These are phyloP conservation scores for Gossypium turneri DNA, from an alignment of 345 rosid genomes.

Conservation along the genomic window DNA sequence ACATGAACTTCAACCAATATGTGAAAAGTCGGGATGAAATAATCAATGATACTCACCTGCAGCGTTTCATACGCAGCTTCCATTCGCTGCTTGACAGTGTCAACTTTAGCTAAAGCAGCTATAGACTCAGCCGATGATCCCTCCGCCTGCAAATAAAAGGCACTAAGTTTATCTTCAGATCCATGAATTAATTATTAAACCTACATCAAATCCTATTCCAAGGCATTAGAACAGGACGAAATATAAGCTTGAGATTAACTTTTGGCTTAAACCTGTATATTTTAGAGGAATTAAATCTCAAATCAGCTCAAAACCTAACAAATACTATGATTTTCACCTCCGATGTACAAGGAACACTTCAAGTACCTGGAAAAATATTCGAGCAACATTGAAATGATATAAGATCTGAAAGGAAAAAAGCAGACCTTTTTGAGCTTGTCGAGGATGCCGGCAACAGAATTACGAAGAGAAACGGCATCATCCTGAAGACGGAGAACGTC, in stretches of 20 bases:
- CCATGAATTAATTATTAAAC: neutral
- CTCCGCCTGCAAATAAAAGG: constrained; percentile 58
- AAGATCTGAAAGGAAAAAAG: neutral
- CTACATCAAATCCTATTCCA: neutral
- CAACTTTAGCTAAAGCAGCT: constrained; percentile 88
- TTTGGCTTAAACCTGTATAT: neutral
- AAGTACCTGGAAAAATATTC: constrained; percentile 8
- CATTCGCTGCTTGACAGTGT: constrained; percentile 95
- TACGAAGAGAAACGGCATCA: constrained; percentile 83
- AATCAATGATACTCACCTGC: constrained; percentile 39
- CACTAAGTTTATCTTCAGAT: neutral
- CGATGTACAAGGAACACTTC: neutral
- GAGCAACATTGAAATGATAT: constrained; percentile 14
- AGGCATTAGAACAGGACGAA: neutral
- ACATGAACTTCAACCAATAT: neutral
- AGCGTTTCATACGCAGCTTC: constrained; percentile 89
- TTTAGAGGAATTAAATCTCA: neutral
- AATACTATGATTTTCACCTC: neutral
- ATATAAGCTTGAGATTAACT: neutral
- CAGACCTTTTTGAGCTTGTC: constrained; percentile 86
- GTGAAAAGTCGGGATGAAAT: neutral
- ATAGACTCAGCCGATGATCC: constrained; percentile 93
- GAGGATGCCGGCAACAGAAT: constrained; percentile 70
- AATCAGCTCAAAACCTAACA: neutral
- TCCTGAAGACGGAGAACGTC: constrained; percentile 91